Percentiles rank a stretch among this genome's conserved stretches.
These are phyloP conservation scores for Colletotrichum incanum DNA, from an alignment of 2,329 filamentous ascomycete species.

Conservation along the genomic window DNA sequence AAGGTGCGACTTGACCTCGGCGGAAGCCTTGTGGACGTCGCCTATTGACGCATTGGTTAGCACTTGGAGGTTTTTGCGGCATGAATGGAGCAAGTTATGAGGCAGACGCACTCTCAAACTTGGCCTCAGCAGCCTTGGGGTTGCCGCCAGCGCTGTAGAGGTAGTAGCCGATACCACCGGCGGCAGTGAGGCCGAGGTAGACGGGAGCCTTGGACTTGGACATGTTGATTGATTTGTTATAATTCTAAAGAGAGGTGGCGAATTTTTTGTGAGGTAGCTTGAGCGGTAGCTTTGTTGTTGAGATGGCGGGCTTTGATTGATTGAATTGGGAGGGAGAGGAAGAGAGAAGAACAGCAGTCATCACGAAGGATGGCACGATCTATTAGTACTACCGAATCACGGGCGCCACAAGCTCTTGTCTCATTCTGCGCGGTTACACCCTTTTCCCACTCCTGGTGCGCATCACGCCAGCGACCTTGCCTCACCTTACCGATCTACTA, in stretches of 20 bases:
- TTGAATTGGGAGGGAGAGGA: conserved; percentile 12
- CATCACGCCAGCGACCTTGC: conserved; percentile 28
- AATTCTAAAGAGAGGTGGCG: neutral
- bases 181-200: conserved; percentile 74
- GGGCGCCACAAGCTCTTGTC: conserved; percentile 30
- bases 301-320: conserved; percentile 29
- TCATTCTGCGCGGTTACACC: conserved; percentile 34
- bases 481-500: neutral
- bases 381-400: conserved; percentile 42
- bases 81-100: neutral
- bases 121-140: conserved; percentile 86
- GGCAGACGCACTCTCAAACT: conserved; percentile 80
- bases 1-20: conserved; percentile 76
- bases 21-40: conserved; percentile 80
- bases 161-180: conserved; percentile 86
- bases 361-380: conserved; percentile 27
- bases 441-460: conserved; percentile 25
- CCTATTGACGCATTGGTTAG: conserved; percentile 63
- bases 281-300: conserved; percentile 2
- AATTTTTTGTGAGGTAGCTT: neutral
- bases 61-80: no score
- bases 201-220: conserved; percentile 64
- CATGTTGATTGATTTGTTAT: conserved; percentile 55
- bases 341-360: neutral
- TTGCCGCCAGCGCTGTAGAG: conserved; percentile 89